Base-by-base conservation (phyloP, 2,329 filamentous ascomycete genomes). In the Ceratocystis harringtonii region DNA sequence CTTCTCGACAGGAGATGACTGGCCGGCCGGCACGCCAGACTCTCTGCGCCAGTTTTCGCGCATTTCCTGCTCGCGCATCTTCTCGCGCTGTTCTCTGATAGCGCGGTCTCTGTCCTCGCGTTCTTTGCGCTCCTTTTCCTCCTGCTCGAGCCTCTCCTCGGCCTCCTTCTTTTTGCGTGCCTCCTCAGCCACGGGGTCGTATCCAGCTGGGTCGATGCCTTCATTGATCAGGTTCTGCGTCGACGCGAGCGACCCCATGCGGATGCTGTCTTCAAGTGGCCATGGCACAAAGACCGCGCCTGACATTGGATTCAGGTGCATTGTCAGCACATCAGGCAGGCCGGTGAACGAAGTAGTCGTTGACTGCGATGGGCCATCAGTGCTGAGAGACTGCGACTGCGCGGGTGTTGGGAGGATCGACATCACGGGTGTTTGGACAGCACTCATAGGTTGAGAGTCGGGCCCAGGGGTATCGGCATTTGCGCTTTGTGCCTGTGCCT, bases 221-320 rank as follows among this genome's bases (percentile, higher is more conserved):
- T 79, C 75, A 70, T 87, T 84, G 4, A 81, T 69, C 68, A 90
- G 79, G 28, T 79, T 75, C 70, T 90, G 85, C 57, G 84, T 81
- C 7, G 78, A 77, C 0, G 84, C 86, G 52, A 95, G 77, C 1
- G 85, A 84, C 44, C 90, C 89, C 17, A 78, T 76, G 41, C 84
- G 81, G 68, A 94, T 89, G 67, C 84, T 81, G 41, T 86, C 83
- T 68, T 89, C 84, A 32, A 78, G 78, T 0, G 89, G 89, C 89
- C 89, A 95, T 0, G 90, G 89, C 60, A 84, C 80, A 76, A 91
- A 95, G n/a, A 78, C 72, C 45, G 80, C 77, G 8, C 81, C 79
- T 7, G 79, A 79, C 19, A 80, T 74, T 0, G 83, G 81, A 70
- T 87, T 84, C 58, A 84, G 72, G 69, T 78, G 79, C 64, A 76